Conservation (phyloP, 2,329 filamentous ascomycete genomes). For the Stemphylium lycopersici region DNA sequence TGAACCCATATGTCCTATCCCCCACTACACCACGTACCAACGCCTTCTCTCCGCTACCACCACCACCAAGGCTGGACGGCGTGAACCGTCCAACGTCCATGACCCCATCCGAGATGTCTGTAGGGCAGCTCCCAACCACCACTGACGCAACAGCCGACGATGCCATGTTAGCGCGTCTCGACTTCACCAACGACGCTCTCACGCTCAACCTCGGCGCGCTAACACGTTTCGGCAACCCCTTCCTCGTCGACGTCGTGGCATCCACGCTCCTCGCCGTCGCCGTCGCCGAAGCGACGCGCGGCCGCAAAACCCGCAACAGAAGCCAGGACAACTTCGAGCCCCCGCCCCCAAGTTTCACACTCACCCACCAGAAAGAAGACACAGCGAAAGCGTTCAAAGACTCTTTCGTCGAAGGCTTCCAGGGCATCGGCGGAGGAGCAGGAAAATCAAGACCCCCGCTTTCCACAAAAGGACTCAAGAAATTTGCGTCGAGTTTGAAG, state of each 20-base stretch:
- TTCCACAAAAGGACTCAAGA: constrained; percentile 24
- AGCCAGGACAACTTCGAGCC: constrained; percentile 40
- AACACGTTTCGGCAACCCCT: constrained; percentile 51
- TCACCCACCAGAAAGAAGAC: constrained; percentile 31
- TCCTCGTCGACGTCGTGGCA: constrained; percentile 54
- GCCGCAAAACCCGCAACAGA: constrained; percentile 24
- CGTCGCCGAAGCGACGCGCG: constrained; percentile 52
- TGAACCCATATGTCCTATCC: constrained; percentile 49
- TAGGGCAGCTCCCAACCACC: constrained; percentile 42
- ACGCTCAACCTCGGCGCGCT: constrained; percentile 54
- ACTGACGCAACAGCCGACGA: constrained; percentile 47
- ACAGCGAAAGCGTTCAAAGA: constrained; percentile 39
- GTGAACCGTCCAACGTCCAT: constrained; percentile 38
- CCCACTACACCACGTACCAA: constrained; percentile 42
- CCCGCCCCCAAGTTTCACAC: constrained; percentile 36
- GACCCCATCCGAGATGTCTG: constrained; percentile 43
- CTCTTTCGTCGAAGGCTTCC: constrained; percentile 42
- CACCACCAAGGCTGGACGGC: constrained; percentile 31
- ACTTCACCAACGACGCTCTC: constrained; percentile 51
- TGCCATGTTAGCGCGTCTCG: constrained; percentile 52
- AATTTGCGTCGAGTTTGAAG: constrained; percentile 30
- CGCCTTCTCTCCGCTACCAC: constrained; percentile 38
- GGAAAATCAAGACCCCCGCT: constrained; percentile 28
- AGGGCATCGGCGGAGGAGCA: constrained; percentile 30
- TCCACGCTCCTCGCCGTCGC: constrained; percentile 53